Percentiles rank a stretch among this genome's conserved stretches.
phyloP scores from a whole-genome alignment of 495 filamentous ascomycete species.

The Penicillium antarcticum region DNA sequence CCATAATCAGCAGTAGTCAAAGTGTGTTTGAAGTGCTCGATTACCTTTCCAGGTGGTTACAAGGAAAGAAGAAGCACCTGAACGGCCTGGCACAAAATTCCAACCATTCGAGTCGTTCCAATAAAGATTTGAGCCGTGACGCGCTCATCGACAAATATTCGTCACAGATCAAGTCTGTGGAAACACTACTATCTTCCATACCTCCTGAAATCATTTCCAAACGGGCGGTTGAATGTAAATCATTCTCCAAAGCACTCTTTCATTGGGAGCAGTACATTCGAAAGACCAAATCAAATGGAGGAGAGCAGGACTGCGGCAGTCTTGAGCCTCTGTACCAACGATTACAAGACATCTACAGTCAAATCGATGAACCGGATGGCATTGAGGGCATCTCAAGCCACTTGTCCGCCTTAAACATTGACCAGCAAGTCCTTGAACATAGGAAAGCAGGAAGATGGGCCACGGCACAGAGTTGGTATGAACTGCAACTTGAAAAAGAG shows the following conservation, averaged over 20 bases:
- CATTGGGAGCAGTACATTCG: conserved; percentile 91
- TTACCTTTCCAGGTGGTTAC: conserved; percentile 85
- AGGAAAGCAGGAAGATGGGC: conserved; percentile 93
- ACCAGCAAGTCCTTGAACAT: conserved; percentile 90
- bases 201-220: conserved; percentile 82
- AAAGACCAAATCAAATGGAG: conserved; percentile 43
- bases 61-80: conserved; percentile 67
- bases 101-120: conserved; percentile 32
- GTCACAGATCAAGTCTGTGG: conserved; percentile 58
- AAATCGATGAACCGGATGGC: conserved; percentile 96
- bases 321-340: conserved; percentile 64
- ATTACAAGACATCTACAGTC: conserved; percentile 88
- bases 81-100: conserved; percentile 33
- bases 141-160: conserved; percentile 39
- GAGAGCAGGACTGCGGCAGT: conserved; percentile 33
- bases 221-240: conserved; percentile 86
- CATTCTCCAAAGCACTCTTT: conserved; percentile 86
- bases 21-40: conserved; percentile 88
- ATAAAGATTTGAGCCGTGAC: conserved; percentile 36
- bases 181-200: conserved; percentile 62
- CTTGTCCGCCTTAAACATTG: conserved; percentile 74
- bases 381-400: conserved; percentile 91
- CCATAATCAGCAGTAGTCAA: conserved; percentile 79
- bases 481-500: conserved; percentile 74
- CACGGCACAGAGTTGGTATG: conserved; percentile 98